phyloP scores from a whole-genome alignment of 306 rosid genomes.

The Prunus persica region DNA sequence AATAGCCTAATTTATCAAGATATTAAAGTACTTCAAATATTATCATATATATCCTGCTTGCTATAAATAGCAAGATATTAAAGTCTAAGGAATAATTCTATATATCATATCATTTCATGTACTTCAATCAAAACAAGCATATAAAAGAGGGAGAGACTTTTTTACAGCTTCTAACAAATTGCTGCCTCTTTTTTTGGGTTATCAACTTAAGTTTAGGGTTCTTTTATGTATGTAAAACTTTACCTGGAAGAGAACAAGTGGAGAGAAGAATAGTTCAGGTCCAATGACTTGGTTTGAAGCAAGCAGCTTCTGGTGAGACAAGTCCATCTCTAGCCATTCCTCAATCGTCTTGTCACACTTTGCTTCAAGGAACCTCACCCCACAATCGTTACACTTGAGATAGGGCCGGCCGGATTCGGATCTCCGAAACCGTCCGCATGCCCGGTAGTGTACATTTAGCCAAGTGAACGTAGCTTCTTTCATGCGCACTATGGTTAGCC shows the following conservation, averaged over 20 bases:
- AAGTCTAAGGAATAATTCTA: too few species aligned
- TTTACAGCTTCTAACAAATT: not conserved
- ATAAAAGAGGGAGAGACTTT: too few species aligned
- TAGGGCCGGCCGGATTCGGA: conserved; percentile 60
- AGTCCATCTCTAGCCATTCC: conserved; percentile 54
- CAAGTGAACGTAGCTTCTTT: conserved; percentile 44
- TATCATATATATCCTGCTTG: too few species aligned
- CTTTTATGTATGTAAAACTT: not conserved
- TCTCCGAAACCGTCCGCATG: conserved; percentile 63
- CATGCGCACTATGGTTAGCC: conserved; percentile 27
- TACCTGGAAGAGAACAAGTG: conserved; percentile 65
- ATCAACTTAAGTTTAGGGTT: not conserved
- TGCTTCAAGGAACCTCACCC: conserved; percentile 67
- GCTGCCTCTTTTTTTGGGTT: not conserved
- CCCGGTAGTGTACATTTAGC: conserved; percentile 31
- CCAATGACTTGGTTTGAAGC: conserved; percentile 66
- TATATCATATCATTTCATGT: too few species aligned
- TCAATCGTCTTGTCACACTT: conserved; percentile 48
- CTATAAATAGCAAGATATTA: too few species aligned
- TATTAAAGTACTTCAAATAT: too few species aligned
- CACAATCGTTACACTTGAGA: conserved; percentile 85
- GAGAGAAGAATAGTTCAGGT: conserved; percentile 77
- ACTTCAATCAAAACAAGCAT: too few species aligned
- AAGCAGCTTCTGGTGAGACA: conserved; percentile 41
- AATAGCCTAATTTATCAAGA: not conserved